These are phyloP conservation scores for Coix lacrymajobi DNA, from an alignment of 176 grass and related monocot species.

Conservation along the genomic window DNA sequence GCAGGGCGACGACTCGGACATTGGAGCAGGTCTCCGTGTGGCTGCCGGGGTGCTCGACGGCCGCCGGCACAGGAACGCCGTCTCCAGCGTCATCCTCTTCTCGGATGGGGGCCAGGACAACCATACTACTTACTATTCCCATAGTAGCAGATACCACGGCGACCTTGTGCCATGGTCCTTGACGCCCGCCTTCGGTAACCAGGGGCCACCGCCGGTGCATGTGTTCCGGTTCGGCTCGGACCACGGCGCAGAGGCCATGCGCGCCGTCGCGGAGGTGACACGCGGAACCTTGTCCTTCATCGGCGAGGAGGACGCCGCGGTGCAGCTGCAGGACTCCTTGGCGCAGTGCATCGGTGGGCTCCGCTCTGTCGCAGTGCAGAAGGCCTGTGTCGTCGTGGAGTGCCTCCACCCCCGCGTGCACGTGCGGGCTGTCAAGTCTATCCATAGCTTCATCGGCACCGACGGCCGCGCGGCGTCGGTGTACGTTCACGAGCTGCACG, in stretches of 20 bases:
- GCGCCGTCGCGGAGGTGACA: too few species aligned
- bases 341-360: neutral
- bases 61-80: slow-evolving; percentile 30
- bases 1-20: neutral
- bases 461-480: neutral
- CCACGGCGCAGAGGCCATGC: too few species aligned
- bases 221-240: too few species aligned
- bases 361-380: neutral
- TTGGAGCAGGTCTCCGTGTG: neutral
- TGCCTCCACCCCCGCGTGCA: neutral
- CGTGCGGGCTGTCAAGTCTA: neutral
- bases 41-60: slow-evolving; percentile 11
- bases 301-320: too few species aligned
- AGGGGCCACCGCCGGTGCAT: too few species aligned
- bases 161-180: too few species aligned
- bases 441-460: neutral
- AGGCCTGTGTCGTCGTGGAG: neutral
- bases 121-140: neutral
- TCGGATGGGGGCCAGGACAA: slow-evolving; percentile 55
- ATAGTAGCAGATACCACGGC: too few species aligned
- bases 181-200: too few species aligned
- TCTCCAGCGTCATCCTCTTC: slow-evolving; percentile 52
- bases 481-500: neutral
- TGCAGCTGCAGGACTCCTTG: too few species aligned
- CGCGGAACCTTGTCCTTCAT: too few species aligned